These are phyloP conservation scores for Cyclotella atomus DNA, from an alignment of 108 stramenopile genomes.

Conservation along the genomic window DNA sequence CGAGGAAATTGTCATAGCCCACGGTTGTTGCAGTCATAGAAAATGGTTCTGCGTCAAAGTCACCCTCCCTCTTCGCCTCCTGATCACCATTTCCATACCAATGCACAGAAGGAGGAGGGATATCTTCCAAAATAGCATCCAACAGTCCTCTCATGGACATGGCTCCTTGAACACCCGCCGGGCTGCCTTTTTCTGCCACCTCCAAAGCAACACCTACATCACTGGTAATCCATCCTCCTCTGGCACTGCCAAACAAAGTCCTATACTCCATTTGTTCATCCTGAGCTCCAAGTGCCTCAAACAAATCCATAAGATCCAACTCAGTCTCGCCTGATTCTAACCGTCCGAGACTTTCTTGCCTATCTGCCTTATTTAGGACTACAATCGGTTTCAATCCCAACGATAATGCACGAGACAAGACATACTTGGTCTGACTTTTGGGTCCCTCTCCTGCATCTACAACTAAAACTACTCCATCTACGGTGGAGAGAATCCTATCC, in stretches of 20 bases:
- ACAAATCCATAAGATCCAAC: conserved; percentile 12
- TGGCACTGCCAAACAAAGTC: conserved; percentile 91
- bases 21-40: conserved; percentile 89
- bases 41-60: conserved; percentile 60
- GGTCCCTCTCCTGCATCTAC: conserved; percentile 93
- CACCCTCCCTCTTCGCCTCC: conserved; percentile 41
- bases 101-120: conserved; percentile 77
- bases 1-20: conserved; percentile 85
- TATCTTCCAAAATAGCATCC: conserved; percentile 75
- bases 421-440: conserved; percentile 97
- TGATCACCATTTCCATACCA: conserved; percentile 29
- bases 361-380: conserved; percentile 98
- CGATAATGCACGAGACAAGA: conserved; percentile 88
- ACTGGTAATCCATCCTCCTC: conserved; percentile 46
- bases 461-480: conserved; percentile 91
- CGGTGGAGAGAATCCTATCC: conserved; percentile 90
- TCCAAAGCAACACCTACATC: conserved; percentile 49
- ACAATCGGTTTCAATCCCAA: conserved; percentile 88
- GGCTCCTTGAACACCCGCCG: conserved; percentile 19
- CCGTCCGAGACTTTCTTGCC: conserved; percentile 73
- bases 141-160: conserved; percentile 79
- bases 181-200: conserved; percentile 38
- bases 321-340: conserved; percentile 88
- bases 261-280: conserved; percentile 94
- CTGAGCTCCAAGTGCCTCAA: conserved; percentile 54